phyloP scores from a whole-genome alignment of 2,329 filamentous ascomycete genomes.

The Fusarium graminum region DNA sequence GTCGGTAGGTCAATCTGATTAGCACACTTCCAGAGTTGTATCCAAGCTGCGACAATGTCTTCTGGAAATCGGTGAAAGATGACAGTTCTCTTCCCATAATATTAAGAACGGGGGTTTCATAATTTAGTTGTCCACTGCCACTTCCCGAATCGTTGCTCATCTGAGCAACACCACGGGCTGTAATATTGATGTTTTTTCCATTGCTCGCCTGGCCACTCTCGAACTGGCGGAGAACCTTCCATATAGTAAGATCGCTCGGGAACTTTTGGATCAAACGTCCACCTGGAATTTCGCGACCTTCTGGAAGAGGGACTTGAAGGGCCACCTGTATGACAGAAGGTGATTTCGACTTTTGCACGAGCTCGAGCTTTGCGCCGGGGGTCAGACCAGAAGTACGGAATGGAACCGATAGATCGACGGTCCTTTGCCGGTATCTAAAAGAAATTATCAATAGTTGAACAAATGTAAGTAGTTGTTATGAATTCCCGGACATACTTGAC shows the following conservation, averaged over 20 bases:
- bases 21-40: conserved; percentile 87
- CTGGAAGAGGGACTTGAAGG: conserved; percentile 83
- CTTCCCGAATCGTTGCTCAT: conserved; percentile 64
- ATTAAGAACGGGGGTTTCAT: conserved; percentile 87
- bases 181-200: conserved; percentile 79
- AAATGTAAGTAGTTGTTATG: no score
- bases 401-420: conserved; percentile 85
- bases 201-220: conserved; percentile 79
- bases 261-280: conserved; percentile 86
- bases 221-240: conserved; percentile 90
- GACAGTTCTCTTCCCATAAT: conserved; percentile 85
- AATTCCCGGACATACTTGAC: conserved; percentile 73
- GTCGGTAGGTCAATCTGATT: conserved; percentile 81
- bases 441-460: background rate
- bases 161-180: conserved; percentile 80
- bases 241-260: conserved; percentile 87
- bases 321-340: conserved; percentile 88
- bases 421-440: conserved; percentile 83
- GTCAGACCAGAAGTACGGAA: conserved; percentile 86
- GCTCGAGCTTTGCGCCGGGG: conserved; percentile 90
- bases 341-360: conserved; percentile 87
- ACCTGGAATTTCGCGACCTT: conserved; percentile 72
- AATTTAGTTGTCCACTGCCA: conserved; percentile 82
- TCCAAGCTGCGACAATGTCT: conserved; percentile 87
- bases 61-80: conserved; percentile 85